phyloP scores from a whole-genome alignment of 2,329 filamentous ascomycete genomes.

The Torrubiellomyces zombiae region DNA sequence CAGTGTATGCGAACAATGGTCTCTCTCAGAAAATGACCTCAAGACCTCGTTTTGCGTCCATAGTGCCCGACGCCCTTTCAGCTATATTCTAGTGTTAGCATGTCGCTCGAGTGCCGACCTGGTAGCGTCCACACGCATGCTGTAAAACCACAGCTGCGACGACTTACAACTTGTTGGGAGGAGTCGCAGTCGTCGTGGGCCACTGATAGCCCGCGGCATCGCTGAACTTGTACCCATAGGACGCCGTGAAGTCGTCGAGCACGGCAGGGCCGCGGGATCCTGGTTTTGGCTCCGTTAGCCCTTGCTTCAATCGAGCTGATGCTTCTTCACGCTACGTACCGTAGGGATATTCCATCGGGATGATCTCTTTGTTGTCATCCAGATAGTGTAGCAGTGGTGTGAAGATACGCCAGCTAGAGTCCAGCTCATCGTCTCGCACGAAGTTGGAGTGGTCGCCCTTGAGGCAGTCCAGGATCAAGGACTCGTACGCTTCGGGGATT shows the following conservation, averaged over 20 bases:
- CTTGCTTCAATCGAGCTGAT: too few relatives aligned
- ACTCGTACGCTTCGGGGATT: slow-evolving; percentile 98
- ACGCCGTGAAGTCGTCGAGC: slow-evolving; percentile 93
- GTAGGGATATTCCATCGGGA: slow-evolving; percentile 98
- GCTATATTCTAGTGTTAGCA: too few relatives aligned
- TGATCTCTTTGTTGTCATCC: slow-evolving; percentile 98
- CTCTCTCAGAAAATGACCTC: too few relatives aligned
- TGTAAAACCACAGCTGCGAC: too few relatives aligned
- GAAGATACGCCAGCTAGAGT: slow-evolving; percentile 97
- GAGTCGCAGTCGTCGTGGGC: slow-evolving; percentile 57
- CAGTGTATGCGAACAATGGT: too few relatives aligned
- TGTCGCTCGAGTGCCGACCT: too few relatives aligned
- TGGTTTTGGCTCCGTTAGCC: slow-evolving; percentile 25
- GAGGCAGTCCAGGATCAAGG: slow-evolving; percentile 86
- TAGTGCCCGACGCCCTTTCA: too few relatives aligned
- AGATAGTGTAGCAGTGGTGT: slow-evolving; percentile 94
- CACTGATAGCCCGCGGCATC: slow-evolving; percentile 93
- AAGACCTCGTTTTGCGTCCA: too few relatives aligned
- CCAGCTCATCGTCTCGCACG: slow-evolving; percentile 88
- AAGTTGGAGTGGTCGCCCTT: slow-evolving; percentile 99
- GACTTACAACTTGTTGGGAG: slow-evolving; percentile 64
- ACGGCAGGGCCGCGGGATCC: slow-evolving; percentile 93
- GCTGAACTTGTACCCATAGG: slow-evolving; percentile 97
- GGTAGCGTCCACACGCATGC: too few relatives aligned
- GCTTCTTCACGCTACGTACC: slow-evolving; percentile 62